Percentiles rank a stretch among this genome's conserved stretches.
Conservation (phyloP, 2,329 filamentous ascomycete genomes). For the Epichloe elymi region DNA sequence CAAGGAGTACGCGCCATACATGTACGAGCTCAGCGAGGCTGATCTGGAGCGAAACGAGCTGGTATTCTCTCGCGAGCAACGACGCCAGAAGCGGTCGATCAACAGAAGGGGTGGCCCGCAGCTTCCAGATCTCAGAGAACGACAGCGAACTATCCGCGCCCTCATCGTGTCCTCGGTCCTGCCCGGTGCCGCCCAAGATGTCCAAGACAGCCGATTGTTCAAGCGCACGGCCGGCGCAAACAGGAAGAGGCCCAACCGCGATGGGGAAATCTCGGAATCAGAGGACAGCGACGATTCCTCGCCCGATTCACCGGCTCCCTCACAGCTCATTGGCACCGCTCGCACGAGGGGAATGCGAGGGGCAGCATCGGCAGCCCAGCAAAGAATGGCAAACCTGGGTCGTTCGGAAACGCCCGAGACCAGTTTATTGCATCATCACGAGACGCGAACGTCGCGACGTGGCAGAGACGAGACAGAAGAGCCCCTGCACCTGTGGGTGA, state of each 20-base stretch:
- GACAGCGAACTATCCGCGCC: slow-evolving; percentile 84
- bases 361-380: slow-evolving; percentile 74
- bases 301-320: slow-evolving; percentile 71
- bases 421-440: slow-evolving; percentile 47
- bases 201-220: slow-evolving; percentile 79
- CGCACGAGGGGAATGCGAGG: slow-evolving; percentile 81
- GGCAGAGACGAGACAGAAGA: slow-evolving; percentile 72
- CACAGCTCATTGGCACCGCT: slow-evolving; percentile 63
- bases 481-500: slow-evolving; percentile 56
- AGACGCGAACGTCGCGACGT: slow-evolving; percentile 55
- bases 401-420: slow-evolving; percentile 86
- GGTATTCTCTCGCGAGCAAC: slow-evolving; percentile 84
- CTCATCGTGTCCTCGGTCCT: slow-evolving; percentile 86
- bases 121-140: slow-evolving; percentile 89
- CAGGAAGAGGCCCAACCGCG: slow-evolving; percentile 39
- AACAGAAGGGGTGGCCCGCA: slow-evolving; percentile 86
- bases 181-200: slow-evolving; percentile 64
- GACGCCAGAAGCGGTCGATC: slow-evolving; percentile 87
- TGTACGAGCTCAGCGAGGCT: slow-evolving; percentile 86
- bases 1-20: slow-evolving; percentile 84
- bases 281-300: slow-evolving; percentile 84
- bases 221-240: slow-evolving; percentile 56
- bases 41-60: slow-evolving; percentile 85
- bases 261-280: slow-evolving; percentile 72
- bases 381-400: slow-evolving; percentile 68